Conservation (phyloP, 345 rosid genomes). For the Populus nigra region DNA sequence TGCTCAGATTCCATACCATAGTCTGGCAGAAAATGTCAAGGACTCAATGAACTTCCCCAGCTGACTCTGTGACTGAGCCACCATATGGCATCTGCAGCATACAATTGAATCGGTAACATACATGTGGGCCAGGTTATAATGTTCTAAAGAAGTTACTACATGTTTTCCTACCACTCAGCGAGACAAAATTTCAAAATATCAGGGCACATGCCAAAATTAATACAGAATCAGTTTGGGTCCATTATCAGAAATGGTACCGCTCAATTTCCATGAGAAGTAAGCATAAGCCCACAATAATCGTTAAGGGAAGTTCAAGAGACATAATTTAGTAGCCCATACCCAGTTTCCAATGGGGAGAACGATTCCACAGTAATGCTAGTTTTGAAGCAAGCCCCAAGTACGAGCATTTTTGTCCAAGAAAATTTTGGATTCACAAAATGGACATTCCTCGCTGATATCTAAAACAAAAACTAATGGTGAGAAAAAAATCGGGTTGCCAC, state of each 20-base stretch:
- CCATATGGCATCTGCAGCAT: conserved; percentile 58
- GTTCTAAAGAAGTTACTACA: neutral
- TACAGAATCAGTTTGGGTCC: neutral
- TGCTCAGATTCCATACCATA: conserved; percentile 50
- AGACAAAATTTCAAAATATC: neutral
- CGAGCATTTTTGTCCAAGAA: conserved; percentile 58
- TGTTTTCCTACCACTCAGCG: neutral
- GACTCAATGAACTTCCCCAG: conserved; percentile 64
- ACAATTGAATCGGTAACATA: conserved; percentile 2
- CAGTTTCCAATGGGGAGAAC: conserved; percentile 73
- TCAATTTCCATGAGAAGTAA: neutral
- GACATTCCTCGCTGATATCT: conserved; percentile 69
- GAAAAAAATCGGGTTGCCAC: neutral
- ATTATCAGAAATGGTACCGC: neutral
- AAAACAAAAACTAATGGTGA: conserved; percentile 21
- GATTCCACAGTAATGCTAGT: conserved; percentile 61
- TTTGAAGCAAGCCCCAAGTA: conserved; percentile 80
- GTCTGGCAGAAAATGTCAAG: conserved; percentile 67
- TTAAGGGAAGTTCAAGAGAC: neutral
- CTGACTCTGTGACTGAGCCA: conserved; percentile 39
- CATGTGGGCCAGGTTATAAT: neutral
- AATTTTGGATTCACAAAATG: conserved; percentile 75
- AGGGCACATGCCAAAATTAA: neutral
- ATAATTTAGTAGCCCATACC: conserved; percentile 41
- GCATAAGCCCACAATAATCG: neutral